Percentiles rank a stretch among this genome's conserved stretches.
These are phyloP conservation scores for Geosmithia putterillii DNA, from an alignment of 2,329 filamentous ascomycete genomes.

Conservation along the genomic window DNA sequence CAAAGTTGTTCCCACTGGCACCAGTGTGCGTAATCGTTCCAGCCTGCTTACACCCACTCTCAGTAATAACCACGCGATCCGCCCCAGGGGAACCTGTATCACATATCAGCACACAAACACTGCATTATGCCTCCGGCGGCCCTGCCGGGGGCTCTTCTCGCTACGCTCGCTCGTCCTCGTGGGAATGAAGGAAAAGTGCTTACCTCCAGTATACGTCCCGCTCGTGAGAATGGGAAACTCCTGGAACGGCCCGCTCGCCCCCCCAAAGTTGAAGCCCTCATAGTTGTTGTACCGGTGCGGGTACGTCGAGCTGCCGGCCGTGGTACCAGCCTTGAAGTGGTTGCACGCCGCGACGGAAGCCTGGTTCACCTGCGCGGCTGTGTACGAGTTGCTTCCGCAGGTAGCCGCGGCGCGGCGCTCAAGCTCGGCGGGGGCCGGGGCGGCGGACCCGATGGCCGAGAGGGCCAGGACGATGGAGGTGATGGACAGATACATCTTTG, in stretches of 20 bases:
- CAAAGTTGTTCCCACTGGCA: conserved; percentile 55
- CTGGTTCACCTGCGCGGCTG: conserved; percentile 11
- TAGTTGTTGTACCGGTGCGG: conserved; percentile 26
- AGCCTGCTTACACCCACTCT: conserved; percentile 39
- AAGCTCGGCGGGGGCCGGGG: conserved; percentile 10
- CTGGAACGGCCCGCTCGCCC: conserved; percentile 18
- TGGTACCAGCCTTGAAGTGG: conserved; percentile 6
- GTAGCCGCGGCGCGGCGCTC: conserved; percentile 10
- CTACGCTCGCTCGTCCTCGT: too few species aligned
- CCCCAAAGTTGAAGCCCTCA: conserved; percentile 22
- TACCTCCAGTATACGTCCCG: conserved; percentile 21
- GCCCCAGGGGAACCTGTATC: conserved; percentile 37
- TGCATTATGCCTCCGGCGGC: too few species aligned
- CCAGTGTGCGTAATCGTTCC: conserved; percentile 61
- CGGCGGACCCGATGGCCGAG: conserved; percentile 13
- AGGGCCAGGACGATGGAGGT: conserved; percentile 13
- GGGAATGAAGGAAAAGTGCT: conserved; percentile 4
- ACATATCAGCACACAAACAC: neutral
- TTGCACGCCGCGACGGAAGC: conserved; percentile 11
- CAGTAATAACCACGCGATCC: conserved; percentile 53
- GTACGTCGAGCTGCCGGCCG: conserved; percentile 17
- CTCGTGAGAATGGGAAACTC: conserved; percentile 22
- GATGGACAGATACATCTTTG: conserved; percentile 13
- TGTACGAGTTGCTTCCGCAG: conserved; percentile 18
- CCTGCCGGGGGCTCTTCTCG: neutral